Conservation (phyloP, 805 yeast species). For the Torulaspora microellipsoides region DNA sequence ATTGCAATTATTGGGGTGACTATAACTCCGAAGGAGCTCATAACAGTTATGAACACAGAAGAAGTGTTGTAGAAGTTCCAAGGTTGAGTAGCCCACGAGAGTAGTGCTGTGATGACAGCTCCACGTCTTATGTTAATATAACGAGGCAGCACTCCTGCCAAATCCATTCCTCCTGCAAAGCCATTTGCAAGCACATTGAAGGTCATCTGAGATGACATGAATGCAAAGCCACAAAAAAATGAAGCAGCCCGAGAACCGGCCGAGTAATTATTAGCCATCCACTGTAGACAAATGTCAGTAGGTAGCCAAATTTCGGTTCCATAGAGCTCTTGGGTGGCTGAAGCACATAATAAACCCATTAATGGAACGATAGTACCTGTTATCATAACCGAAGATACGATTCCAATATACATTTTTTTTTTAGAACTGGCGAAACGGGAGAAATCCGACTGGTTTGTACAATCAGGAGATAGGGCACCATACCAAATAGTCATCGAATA, state of each 20-base stretch:
- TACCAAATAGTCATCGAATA: conserved; percentile 34
- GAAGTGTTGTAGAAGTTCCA: conserved; percentile 37
- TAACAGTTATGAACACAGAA: conserved; percentile 32
- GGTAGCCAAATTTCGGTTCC: conserved; percentile 37
- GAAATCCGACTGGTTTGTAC: conserved; percentile 36
- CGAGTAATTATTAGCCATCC: conserved; percentile 32
- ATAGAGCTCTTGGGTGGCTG: conserved; percentile 30
- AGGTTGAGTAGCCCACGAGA: conserved; percentile 37
- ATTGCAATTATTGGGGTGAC: conserved; percentile 37
- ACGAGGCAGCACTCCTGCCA: conserved; percentile 36
- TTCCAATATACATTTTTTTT: conserved; percentile 20
- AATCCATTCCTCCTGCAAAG: conserved; percentile 38
- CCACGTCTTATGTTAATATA: conserved; percentile 35
- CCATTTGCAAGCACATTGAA: conserved; percentile 35
- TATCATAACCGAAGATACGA: conserved; percentile 18
- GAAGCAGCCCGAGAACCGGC: conserved; percentile 37
- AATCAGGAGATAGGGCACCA: conserved; percentile 32
- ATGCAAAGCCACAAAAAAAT: conserved; percentile 35
- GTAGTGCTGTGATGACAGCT: conserved; percentile 28
- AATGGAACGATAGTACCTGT: conserved; percentile 36
- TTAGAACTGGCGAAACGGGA: conserved; percentile 34
- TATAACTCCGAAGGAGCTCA: conserved; percentile 36
- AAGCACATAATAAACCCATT: conserved; percentile 35
- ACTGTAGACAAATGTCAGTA: conserved; percentile 29
- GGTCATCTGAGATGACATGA: conserved; percentile 31